These are phyloP conservation scores for Solanum acaule DNA, from an alignment of 257 asterid species.

Conservation along the genomic window DNA sequence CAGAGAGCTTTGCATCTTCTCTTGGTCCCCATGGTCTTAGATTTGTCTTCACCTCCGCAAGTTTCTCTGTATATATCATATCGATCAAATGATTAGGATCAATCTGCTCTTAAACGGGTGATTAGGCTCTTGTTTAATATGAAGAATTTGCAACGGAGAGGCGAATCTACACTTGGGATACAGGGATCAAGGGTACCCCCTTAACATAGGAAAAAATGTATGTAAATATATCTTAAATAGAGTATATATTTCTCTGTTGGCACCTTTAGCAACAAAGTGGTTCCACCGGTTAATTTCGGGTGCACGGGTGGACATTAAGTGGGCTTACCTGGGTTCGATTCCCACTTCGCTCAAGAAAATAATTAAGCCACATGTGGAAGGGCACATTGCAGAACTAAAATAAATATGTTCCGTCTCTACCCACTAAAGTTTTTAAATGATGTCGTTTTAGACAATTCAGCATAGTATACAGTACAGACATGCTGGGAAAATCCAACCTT, in stretches of 20 bases:
- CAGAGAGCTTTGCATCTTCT: slow-evolving; percentile 60
- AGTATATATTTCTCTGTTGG: neutral
- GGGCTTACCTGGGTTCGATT: neutral
- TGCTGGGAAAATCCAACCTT: neutral
- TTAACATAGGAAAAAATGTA: neutral
- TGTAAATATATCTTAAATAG: neutral
- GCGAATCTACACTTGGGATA: neutral
- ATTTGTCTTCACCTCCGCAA: slow-evolving; percentile 46
- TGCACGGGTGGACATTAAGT: neutral
- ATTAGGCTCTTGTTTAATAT: neutral
- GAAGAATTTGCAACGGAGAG: neutral
- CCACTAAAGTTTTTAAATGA: neutral
- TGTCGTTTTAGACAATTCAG: neutral
- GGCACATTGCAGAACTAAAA: neutral
- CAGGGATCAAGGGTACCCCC: neutral
- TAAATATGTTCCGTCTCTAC: neutral
- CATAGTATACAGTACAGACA: neutral
- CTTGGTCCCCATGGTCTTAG: slow-evolving; percentile 65
- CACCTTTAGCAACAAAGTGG: neutral
- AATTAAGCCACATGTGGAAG: neutral
- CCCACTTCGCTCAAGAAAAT: neutral
- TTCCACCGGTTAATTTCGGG: neutral
- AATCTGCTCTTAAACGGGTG: neutral
- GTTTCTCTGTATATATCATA: slow-evolving; percentile 38
- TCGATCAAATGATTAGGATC: neutral